phyloP scores from a whole-genome alignment of 768 basidiomycete genomes.

The Lactarius trivialis region DNA sequence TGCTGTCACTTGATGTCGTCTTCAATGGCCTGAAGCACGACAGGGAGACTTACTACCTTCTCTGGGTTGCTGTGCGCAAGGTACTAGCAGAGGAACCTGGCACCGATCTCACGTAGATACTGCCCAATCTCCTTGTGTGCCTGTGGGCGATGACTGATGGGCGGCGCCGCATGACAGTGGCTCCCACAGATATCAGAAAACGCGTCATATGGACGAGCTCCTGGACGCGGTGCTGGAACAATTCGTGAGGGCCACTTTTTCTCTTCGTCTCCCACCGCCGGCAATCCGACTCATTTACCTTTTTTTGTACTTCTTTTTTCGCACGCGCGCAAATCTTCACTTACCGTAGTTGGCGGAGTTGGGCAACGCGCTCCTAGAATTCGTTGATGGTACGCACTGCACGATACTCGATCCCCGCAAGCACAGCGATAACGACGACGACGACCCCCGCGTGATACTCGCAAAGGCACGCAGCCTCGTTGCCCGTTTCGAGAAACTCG shows the following conservation, averaged over 20 bases:
- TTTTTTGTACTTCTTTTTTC: neutral
- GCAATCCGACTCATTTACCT: neutral
- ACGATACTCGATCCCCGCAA: constrained; percentile 43
- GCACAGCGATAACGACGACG: constrained; percentile 29
- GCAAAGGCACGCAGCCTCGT: constrained; percentile 38
- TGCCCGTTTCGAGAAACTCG: constrained; percentile 36
- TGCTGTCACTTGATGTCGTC: constrained; percentile 12
- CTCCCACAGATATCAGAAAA: constrained; percentile 15
- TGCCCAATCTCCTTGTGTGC: neutral
- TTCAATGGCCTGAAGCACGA: constrained; percentile 8
- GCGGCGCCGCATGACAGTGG: constrained; percentile 15
- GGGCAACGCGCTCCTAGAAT: constrained; percentile 38
- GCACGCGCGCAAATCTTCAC: neutral
- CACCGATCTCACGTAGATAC: constrained; percentile 5
- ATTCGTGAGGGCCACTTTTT: constrained; percentile 8
- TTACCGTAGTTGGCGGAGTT: constrained; percentile 43
- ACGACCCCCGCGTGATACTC: constrained; percentile 36
- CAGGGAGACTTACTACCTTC: constrained; percentile 17
- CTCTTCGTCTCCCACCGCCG: neutral
- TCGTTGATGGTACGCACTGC: constrained; percentile 43
- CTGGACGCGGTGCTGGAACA: constrained; percentile 16
- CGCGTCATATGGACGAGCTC: constrained; percentile 6
- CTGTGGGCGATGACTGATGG: constrained; percentile 14
- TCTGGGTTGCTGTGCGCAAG: constrained; percentile 23
- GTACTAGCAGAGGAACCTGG: constrained; percentile 16